Base-by-base conservation (phyloP, 2,329 filamentous ascomycete genomes). In the Fusarium concolor region DNA sequence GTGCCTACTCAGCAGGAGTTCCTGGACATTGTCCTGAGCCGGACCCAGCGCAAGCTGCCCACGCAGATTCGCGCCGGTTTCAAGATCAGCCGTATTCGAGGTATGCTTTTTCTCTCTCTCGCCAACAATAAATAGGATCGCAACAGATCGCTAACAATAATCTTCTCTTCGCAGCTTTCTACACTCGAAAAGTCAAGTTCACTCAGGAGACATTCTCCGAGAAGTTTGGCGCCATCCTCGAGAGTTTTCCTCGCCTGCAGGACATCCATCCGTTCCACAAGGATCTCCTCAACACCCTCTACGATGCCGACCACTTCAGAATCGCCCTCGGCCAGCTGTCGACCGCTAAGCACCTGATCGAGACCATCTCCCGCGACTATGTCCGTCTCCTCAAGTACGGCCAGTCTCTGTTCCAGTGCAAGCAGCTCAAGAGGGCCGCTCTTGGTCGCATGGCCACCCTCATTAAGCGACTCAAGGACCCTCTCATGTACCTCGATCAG, bases 401-500 rank as follows among this genome's bases (percentile, higher is more conserved):
- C 56, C 94, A 97, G 84, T 96, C 90, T 76, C 87, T 99, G 69
- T 99, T 95, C 85, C 96, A 99, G 84, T 98, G 95, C 88, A 99
- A 99, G 84, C 94, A 98, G 85, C 89, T 99, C 76, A 99, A 99
- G 89, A 88, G 92, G 69, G 96, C 96, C 51, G 96, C 92, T 10
- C 88, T 99, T 53, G 96, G 96, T 85, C 94, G 96, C 78, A 98
- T 99, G 96, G 96, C 95, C 69, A 99, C 96, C 18, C 93, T 99
- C 75, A 93, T 93, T 83, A 96, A 94, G 84, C 90, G 94, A 68
- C 84, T 99, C 67, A 97, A 97, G 82, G 96, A 99, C 74, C 93
- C 96, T 56, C 87, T 99, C 49, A 86, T 96, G 68, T 99, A 98
- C 80, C 89, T 99, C 62, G 96, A 99, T 81, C 94, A 98, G 75